A percentile compares a stretch with the other conserved stretches of the same genome.
These are phyloP conservation scores for Aaosphaeria pasadenensis DNA, from an alignment of 2,329 filamentous ascomycete species.

Conservation along the genomic window DNA sequence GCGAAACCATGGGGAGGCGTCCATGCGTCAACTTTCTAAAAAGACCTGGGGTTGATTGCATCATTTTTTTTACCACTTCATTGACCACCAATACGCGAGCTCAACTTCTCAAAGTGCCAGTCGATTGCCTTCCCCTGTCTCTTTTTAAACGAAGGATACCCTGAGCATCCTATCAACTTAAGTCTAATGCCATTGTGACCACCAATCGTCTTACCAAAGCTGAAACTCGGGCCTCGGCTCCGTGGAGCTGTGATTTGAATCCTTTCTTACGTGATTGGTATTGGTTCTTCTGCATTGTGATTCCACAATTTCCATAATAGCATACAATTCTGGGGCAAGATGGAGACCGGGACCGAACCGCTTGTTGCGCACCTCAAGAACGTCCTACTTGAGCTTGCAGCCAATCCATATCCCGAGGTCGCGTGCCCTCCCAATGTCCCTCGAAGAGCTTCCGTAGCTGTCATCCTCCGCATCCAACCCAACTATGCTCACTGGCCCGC, in stretches of 20 bases:
- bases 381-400: slow-evolving; percentile 42
- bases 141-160: no score
- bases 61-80: no score
- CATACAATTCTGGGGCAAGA: slow-evolving; percentile 4
- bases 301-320: no score
- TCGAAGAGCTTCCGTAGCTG: slow-evolving; percentile 63
- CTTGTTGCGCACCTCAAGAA: slow-evolving; percentile 41
- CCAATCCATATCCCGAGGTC: slow-evolving; percentile 49
- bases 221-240: slow-evolving; percentile 14
- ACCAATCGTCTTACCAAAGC: slow-evolving; percentile 10
- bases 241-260: background rate
- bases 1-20: no score
- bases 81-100: no score
- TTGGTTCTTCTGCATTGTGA: background rate
- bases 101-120: no score
- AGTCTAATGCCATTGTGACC: slow-evolving; percentile 1
- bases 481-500: slow-evolving; percentile 54
- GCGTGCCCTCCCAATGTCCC: slow-evolving; percentile 49
- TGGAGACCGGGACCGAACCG: slow-evolving; percentile 20
- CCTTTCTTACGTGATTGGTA: background rate
- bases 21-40: no score
- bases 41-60: no score
- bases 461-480: slow-evolving; percentile 62
- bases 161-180: no score
- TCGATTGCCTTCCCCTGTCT: no score